Percentiles rank a stretch among this genome's conserved stretches.
Conservation (phyloP, 2,329 filamentous ascomycete genomes). For the Aspergillus aculeatus region DNA sequence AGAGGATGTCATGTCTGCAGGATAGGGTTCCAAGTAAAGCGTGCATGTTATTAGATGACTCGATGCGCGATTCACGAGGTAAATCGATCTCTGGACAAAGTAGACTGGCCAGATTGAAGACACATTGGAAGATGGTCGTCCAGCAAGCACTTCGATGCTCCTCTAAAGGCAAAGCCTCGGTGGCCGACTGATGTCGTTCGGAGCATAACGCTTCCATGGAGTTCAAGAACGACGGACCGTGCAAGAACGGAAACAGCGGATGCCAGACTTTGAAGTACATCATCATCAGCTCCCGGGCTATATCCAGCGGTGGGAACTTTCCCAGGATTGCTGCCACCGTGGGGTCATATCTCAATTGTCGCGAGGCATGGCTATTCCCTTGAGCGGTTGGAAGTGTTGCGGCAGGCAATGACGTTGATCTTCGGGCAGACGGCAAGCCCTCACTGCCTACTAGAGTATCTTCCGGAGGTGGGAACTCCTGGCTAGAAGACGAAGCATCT, state of each 20-base stretch:
- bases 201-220: conserved; percentile 47
- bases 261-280: conserved; percentile 54
- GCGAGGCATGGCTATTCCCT: conserved; percentile 12
- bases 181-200: conserved; percentile 1
- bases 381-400: conserved; percentile 7
- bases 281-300: conserved; percentile 47
- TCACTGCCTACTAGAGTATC: conserved; percentile 31
- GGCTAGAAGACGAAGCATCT: conserved; percentile 13
- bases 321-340: conserved; percentile 27
- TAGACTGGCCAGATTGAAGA: conserved; percentile 50
- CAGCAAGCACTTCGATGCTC: conserved; percentile 29
- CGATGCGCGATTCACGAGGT: conserved; percentile 37
- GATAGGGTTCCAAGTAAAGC: conserved; percentile 39
- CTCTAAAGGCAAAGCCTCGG: neutral
- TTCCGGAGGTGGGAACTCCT: conserved; percentile 31
- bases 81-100: conserved; percentile 35
- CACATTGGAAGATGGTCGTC: conserved; percentile 49
- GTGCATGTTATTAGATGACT: conserved; percentile 40
- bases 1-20: conserved; percentile 45
- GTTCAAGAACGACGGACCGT: conserved; percentile 51
- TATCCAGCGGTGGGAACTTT: conserved; percentile 26
- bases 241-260: conserved; percentile 53
- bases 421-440: conserved; percentile 21
- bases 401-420: conserved; percentile 12
- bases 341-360: conserved; percentile 31